Evolutionary conservation across 257 asterid genomes (phyloP), one percentile per base, ranked within the genome.

Genomic region (Ballota nigra): DNA sequence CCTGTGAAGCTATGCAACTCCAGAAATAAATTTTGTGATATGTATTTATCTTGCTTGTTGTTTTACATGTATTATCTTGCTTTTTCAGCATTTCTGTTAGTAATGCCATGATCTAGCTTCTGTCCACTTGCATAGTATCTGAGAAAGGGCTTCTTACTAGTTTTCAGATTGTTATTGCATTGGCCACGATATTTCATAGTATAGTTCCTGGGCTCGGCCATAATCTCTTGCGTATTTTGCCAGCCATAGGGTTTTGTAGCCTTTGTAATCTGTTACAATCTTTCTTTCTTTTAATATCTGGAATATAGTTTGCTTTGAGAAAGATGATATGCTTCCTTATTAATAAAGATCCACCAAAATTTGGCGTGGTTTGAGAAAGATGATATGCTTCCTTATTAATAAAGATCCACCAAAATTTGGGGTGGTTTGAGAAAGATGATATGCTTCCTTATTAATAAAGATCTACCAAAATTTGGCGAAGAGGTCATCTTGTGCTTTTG

Each of bases 401-500:
- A n/a, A n/a, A n/a, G n/a, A n/a, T n/a, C n/a, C n/a, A n/a, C n/a
- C n/a, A n/a, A n/a, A n/a, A n/a, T n/a, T n/a, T n/a, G n/a, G n/a
- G n/a, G n/a, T n/a, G n/a, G n/a, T n/a, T n/a, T n/a, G n/a, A n/a
- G n/a, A n/a, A n/a, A n/a, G n/a, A n/a, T n/a, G n/a, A n/a, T n/a
- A n/a, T n/a, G n/a, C n/a, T n/a, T n/a, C n/a, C n/a, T n/a, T n/a
- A n/a, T n/a, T n/a, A n/a, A n/a, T n/a, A n/a, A n/a, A n/a, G n/a
- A n/a, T n/a, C n/a, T n/a, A n/a, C n/a, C n/a, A n/a, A n/a, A n/a
- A n/a, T n/a, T n/a, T n/a, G n/a, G n/a, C n/a, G 29, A n/a, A 72
- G 16, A 57, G 57, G 43, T 52, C 55, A 70, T 31, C 65, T 66
- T 15, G 63, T 56, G 53, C 36, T 72, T 78, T 51, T 60, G 71